Percentiles rank a stretch among this genome's conserved stretches.
Conservation (phyloP, 257 asterid species). For the Lycium barbarum region DNA sequence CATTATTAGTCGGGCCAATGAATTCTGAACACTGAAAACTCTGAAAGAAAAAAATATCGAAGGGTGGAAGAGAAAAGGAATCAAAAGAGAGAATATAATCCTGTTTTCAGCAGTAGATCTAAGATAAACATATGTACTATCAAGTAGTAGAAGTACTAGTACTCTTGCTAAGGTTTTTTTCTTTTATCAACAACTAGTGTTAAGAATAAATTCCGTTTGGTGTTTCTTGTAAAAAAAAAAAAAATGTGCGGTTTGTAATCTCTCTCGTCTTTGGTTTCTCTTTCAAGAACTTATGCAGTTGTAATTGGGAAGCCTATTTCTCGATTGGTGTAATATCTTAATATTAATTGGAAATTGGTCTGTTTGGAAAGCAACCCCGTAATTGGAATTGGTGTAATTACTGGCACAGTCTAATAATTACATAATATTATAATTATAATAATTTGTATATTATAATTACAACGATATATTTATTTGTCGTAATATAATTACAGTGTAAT, state of each 20-base stretch:
- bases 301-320: conserved; percentile 34
- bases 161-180: background rate
- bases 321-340: conserved; percentile 24
- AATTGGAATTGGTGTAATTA: too few relatives aligned
- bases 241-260: conserved; percentile 27
- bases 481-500: too few relatives aligned
- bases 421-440: too few relatives aligned
- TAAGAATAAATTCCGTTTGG: conserved; percentile 34
- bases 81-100: conserved; percentile 17
- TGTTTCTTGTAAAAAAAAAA: conserved; percentile 25
- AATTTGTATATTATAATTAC: too few relatives aligned
- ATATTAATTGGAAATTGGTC: too few relatives aligned
- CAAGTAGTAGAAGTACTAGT: background rate
- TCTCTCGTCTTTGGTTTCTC: conserved; percentile 1
- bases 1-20: background rate
- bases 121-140: conserved; percentile 3
- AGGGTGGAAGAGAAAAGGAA: background rate
- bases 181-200: background rate
- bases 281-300: conserved; percentile 33
- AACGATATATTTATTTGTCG: too few relatives aligned
- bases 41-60: background rate
- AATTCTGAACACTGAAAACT: background rate
- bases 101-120: conserved; percentile 5
- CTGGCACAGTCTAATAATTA: too few relatives aligned
- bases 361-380: too few relatives aligned